Percentiles rank a stretch among this genome's conserved stretches.
phyloP scores from a whole-genome alignment of 176 grass and related monocot species.

The Musa beccarii region DNA sequence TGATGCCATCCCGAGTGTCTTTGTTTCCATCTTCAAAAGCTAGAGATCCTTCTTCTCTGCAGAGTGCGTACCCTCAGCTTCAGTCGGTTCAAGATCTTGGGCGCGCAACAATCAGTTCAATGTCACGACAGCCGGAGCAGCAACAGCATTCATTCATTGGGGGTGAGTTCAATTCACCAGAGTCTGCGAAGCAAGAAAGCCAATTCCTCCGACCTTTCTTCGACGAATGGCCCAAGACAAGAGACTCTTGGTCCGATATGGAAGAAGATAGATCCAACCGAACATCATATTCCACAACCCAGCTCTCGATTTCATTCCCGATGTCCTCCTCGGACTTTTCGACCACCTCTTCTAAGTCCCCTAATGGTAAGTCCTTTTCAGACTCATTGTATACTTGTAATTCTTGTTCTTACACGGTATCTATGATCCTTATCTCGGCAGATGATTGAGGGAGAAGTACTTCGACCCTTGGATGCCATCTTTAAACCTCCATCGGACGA shows the following conservation, averaged over 20 bases:
- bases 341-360: constrained; percentile 12
- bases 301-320: constrained; percentile 17
- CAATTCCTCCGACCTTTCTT: constrained; percentile 13
- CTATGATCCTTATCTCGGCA: neutral
- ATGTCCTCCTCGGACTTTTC: constrained; percentile 18
- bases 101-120: constrained; percentile 1
- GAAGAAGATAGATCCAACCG: constrained; percentile 17
- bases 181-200: constrained; percentile 62
- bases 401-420: neutral
- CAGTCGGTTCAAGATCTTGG: neutral
- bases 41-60: neutral
- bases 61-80: neutral
- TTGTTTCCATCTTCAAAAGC: neutral
- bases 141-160: constrained; percentile 9
- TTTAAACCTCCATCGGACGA: no score
- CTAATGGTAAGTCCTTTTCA: constrained; percentile 5
- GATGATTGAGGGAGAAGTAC: neutral
- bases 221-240: constrained; percentile 17
- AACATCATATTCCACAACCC: constrained; percentile 9
- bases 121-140: constrained; percentile 11
- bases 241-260: constrained; percentile 15
- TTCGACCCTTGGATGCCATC: neutral
- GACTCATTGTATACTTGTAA: neutral
- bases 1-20: constrained; percentile 8
- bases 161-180: constrained; percentile 24